phyloP scores from a whole-genome alignment of 352 stramenopile species.

The Aphanomyces astaci region DNA sequence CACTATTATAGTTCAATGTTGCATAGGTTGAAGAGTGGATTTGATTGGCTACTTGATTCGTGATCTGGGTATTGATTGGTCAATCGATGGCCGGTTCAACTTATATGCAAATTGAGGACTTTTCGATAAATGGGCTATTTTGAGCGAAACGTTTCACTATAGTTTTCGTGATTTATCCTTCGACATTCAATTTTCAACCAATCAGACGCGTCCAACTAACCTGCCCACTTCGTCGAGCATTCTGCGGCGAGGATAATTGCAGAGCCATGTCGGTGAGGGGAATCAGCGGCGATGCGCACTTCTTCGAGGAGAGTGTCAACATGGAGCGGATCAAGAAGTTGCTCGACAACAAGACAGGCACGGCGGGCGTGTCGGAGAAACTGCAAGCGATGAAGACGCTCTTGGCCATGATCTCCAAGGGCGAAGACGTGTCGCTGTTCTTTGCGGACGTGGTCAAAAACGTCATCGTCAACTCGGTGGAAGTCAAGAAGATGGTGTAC shows the following conservation, averaged over 20 bases:
- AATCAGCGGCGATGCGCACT: conserved; percentile 90
- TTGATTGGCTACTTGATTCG: too few species aligned
- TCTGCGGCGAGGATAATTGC: conserved; percentile 2
- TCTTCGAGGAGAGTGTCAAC: conserved; percentile 96
- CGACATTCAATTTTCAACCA: neutral
- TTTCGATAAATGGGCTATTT: neutral
- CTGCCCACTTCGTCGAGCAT: neutral
- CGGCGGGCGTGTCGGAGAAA: conserved; percentile 79
- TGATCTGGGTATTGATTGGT: too few species aligned
- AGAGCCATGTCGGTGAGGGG: conserved; percentile 35
- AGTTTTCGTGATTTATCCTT: neutral
- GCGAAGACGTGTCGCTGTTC: conserved; percentile 95
- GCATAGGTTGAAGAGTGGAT: too few species aligned
- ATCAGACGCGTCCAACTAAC: neutral
- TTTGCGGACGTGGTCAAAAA: conserved; percentile 97
- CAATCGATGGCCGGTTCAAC: too few species aligned
- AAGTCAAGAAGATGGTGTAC: conserved; percentile 99
- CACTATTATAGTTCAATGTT: too few species aligned
- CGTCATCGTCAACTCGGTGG: conserved; percentile 88
- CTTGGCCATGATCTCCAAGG: conserved; percentile 95
- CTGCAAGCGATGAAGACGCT: conserved; percentile 98
- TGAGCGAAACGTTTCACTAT: too few species aligned
- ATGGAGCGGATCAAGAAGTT: conserved; percentile 80
- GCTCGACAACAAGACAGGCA: conserved; percentile 84
- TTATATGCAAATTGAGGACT: neutral